Conservation (phyloP, 345 rosid species). For the Aquilaria malaccensis region DNA sequence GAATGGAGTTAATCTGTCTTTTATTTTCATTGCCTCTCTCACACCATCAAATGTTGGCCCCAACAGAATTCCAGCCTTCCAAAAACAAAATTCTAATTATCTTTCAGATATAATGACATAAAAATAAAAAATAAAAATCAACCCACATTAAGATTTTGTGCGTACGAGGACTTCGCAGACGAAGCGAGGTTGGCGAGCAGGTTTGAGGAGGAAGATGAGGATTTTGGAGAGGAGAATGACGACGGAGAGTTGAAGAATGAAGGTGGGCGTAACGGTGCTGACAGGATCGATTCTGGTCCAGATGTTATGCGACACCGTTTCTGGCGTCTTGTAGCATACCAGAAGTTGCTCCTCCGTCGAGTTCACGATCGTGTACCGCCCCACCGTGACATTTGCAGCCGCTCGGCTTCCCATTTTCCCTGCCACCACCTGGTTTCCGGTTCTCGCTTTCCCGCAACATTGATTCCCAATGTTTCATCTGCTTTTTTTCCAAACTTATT, state of each 20-base stretch:
- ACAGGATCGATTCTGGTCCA: conserved; percentile 3
- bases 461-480: too few species aligned
- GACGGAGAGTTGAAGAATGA: not conserved
- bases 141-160: not conserved
- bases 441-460: too few species aligned
- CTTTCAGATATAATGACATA: not conserved
- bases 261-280: not conserved
- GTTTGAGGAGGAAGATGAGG: conserved; percentile 4
- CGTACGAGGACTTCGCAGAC: conserved; percentile 10
- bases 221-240: not conserved
- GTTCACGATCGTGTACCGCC: not conserved
- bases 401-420: too few species aligned
- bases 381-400: too few species aligned
- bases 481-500: too few species aligned
- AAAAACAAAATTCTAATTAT: not conserved
- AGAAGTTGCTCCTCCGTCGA: not conserved
- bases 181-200: conserved; percentile 15
- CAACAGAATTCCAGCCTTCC: conserved; percentile 7
- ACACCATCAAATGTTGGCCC: not conserved
- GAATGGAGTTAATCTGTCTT: not conserved
- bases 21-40: too few species aligned
- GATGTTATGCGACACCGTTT: not conserved
- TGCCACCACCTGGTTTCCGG: too few species aligned
- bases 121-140: not conserved
- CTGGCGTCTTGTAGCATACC: not conserved